These are phyloP conservation scores for Herpotrichia juniperi DNA, from an alignment of 2,329 filamentous ascomycete genomes.

Conservation along the genomic window DNA sequence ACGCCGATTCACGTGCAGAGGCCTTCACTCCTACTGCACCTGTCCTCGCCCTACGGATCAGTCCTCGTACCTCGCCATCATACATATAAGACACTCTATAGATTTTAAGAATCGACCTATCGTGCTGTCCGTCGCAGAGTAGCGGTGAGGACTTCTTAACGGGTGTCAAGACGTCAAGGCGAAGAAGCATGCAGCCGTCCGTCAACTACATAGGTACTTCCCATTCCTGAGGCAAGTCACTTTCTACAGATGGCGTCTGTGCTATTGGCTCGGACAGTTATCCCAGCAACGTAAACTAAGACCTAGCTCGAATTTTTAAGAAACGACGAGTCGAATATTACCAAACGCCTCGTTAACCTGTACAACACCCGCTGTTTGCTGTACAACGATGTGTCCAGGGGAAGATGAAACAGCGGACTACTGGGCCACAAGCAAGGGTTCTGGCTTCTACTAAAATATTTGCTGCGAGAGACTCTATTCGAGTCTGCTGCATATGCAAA, in stretches of 20 bases:
- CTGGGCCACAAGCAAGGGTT: no score
- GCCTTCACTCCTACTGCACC: slow-evolving; percentile 13
- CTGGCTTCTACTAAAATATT: no score
- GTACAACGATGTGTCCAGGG: no score
- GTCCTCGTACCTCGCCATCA: neutral
- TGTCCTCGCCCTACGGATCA: neutral
- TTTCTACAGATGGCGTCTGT: neutral
- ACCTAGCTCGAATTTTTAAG: neutral
- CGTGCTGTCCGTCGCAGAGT: neutral
- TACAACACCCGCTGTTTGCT: no score
- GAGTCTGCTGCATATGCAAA: no score
- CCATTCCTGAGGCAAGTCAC: neutral
- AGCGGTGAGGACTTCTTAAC: slow-evolving; percentile 2
- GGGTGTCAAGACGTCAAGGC: neutral
- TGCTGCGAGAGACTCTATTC: no score
- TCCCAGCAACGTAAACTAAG: neutral
- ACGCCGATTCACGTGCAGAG: slow-evolving; percentile 18
- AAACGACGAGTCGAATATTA: neutral
- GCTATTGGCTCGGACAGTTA: neutral
- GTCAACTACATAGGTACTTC: neutral
- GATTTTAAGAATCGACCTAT: neutral
- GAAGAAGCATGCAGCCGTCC: slow-evolving; percentile 2
- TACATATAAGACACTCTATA: neutral
- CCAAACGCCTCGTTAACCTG: neutral
- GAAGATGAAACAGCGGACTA: no score